Percentiles rank a stretch among this genome's conserved stretches.
Conservation (phyloP, 2,329 filamentous ascomycete genomes). For the Monosporascus sp. region DNA sequence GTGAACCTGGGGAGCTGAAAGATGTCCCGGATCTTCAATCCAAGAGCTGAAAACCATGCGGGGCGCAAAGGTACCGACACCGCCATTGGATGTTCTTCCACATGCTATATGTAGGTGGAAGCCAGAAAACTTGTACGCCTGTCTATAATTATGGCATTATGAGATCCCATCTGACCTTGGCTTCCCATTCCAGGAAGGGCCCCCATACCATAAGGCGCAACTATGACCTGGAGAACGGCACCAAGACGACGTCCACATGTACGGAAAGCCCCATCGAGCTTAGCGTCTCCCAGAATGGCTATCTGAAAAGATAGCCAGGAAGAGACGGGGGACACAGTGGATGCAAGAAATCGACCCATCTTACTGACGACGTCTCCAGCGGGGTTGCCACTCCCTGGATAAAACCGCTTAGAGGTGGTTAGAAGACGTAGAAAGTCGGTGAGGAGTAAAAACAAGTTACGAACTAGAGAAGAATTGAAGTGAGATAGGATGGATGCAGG, state of each 20-base stretch:
- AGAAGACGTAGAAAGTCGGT: no score
- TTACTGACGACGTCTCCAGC: no score
- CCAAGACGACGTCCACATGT: not conserved
- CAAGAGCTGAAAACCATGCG: conserved; percentile 21
- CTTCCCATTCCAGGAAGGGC: not conserved
- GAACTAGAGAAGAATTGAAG: no score
- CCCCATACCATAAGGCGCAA: not conserved
- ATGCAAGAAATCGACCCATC: not conserved
- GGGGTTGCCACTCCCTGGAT: no score
- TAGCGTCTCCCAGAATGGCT: not conserved
- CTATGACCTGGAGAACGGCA: not conserved
- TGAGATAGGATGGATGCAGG: no score
- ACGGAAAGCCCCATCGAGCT: not conserved
- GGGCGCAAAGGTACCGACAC: conserved; percentile 20
- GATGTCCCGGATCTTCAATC: conserved; percentile 10
- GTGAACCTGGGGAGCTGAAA: conserved; percentile 21
- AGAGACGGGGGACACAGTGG: not conserved
- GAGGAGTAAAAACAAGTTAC: no score
- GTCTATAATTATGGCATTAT: not conserved
- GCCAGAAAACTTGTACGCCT: not conserved
- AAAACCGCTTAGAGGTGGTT: no score
- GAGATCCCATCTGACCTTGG: not conserved
- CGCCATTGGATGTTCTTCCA: conserved; percentile 17
- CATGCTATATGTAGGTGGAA: conserved; percentile 3
- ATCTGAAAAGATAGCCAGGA: not conserved